These are phyloP conservation scores for Cymbopogon citratus DNA, from an alignment of 176 grass and related monocot genomes.

Conservation along the genomic window DNA sequence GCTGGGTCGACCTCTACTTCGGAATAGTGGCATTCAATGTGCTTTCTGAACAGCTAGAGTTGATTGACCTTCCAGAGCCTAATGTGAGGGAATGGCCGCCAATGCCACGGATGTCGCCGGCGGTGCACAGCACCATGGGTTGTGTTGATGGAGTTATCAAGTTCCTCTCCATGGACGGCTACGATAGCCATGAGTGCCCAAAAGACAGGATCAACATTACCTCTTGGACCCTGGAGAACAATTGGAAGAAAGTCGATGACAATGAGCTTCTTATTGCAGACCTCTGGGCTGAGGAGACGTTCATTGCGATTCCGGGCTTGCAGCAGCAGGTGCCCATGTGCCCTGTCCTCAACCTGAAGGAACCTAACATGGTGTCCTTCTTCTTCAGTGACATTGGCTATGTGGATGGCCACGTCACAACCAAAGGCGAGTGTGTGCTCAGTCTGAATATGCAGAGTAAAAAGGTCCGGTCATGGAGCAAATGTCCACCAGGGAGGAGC, in stretches of 20 bases:
- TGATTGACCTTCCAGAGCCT: background rate
- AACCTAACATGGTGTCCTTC: background rate
- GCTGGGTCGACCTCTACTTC: background rate
- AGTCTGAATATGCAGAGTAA: background rate
- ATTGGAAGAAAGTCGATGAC: background rate
- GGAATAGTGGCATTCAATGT: background rate
- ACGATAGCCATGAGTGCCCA: background rate
- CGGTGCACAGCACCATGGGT: background rate
- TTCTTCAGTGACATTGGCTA: background rate
- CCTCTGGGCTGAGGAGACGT: background rate
- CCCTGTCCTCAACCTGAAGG: background rate
- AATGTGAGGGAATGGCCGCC: background rate
- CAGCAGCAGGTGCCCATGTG: background rate
- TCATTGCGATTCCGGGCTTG: background rate
- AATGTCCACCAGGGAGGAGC: background rate
- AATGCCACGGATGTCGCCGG: background rate
- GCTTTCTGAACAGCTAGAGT: background rate
- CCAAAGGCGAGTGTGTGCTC: background rate
- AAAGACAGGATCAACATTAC: background rate
- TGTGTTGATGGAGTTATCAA: background rate
- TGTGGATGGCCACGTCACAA: background rate
- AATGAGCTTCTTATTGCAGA: background rate
- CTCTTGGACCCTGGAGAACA: background rate
- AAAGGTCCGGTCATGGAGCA: background rate
- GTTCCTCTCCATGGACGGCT: background rate